Evolutionary conservation across 345 rosid species (phyloP), one percentile per base, ranked within the genome.

Genomic region (Ceriops decandra): DNA sequence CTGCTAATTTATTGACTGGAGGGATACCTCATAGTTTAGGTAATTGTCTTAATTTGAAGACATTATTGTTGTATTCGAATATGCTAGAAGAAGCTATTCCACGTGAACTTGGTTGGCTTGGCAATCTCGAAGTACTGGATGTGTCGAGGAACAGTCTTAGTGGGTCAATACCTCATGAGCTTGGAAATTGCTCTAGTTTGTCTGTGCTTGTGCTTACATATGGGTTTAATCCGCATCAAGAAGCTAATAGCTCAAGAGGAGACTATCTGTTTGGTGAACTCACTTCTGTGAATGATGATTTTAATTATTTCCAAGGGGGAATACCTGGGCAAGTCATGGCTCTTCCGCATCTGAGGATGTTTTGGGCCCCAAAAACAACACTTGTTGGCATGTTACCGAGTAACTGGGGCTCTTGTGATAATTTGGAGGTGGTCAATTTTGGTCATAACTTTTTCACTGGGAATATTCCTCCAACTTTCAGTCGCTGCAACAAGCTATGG

Each of bases 61-160:
- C 72, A 28, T 74, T 79, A 57, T 38, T 79, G 72, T 66, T 79
- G 75, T 76, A 62, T 69, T 79, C 80, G 13, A 79, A 79, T 72
- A 30, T 13, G 69, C 66, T 79, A 49, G 66, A 31, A 7, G 80
- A 62, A 19, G 59, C 31, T 72, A 76, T 79, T 59, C 83, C 83
- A 24, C 49, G 6, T 33, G 68, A 76, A 36, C 67, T 79, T 6
- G 83, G 83, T 47, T 22, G 32, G 67, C 77, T 79, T 49, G 30
- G 26, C 46, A 72, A 53, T 47, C 77, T 79, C 32, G 61, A 76
- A 57, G 76, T 72, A 57, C 60, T 79, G 33, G 80, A 79, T 54
- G 68, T 79, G 72, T 75, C 77, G 0, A 66, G 72, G 53, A 79
- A 79, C 69, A 68, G 42, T 64, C 71, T 79, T 28, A 42, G 32